Conservation (phyloP, 2,329 filamentous ascomycete genomes). For the Didymella pomorum region DNA sequence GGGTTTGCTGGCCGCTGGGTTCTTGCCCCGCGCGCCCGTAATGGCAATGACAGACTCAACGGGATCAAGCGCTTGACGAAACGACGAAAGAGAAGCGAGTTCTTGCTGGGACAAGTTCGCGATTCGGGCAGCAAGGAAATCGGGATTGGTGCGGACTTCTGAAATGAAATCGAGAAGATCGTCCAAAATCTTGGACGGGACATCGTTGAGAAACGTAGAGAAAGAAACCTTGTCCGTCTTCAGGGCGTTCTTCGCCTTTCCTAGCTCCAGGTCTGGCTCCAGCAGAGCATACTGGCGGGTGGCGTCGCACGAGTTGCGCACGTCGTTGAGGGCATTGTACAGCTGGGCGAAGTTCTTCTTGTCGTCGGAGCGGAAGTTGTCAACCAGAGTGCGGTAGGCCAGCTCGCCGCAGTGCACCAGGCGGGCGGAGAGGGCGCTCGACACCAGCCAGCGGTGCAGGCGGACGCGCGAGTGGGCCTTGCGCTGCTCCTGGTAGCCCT, state of each 20-base stretch:
- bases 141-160: constrained; percentile 82
- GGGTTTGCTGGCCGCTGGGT: constrained; percentile 58
- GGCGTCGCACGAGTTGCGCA: constrained; percentile 78
- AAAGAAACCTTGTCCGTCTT: constrained; percentile 56
- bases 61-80: constrained; percentile 79
- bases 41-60: constrained; percentile 84
- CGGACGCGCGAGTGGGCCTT: constrained; percentile 75
- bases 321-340: constrained; percentile 80
- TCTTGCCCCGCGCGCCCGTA: constrained; percentile 60
- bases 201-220: constrained; percentile 66
- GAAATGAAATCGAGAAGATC: constrained; percentile 81
- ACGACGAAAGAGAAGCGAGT: constrained; percentile 77
- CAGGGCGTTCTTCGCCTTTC: constrained; percentile 46
- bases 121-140: constrained; percentile 85
- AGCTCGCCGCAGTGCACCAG: constrained; percentile 78
- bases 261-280: constrained; percentile 74
- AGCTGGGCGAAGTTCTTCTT: constrained; percentile 77
- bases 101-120: constrained; percentile 78
- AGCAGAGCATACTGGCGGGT: constrained; percentile 74
- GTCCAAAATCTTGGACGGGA: constrained; percentile 77
- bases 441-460: constrained; percentile 76
- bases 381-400: constrained; percentile 77
- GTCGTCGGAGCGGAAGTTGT: constrained; percentile 80
- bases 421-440: constrained; percentile 76
- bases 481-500: constrained; percentile 83